Evolutionary conservation across 306 rosid species (phyloP).

Genomic region (Ziziphus jujuba): DNA sequence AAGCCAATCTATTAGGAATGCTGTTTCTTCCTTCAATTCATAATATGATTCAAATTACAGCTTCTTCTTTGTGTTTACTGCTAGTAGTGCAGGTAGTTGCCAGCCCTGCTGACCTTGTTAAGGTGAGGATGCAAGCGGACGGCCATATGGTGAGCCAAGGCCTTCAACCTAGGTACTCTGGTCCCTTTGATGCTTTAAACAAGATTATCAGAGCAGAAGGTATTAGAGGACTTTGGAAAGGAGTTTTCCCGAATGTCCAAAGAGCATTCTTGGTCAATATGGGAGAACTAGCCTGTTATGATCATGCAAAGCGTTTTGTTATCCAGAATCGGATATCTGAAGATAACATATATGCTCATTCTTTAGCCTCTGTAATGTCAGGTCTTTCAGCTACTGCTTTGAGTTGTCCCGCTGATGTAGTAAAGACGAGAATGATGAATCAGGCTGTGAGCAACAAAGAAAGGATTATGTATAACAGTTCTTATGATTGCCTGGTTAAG

Average conservation of each 20-base stretch:
- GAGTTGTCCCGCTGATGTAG: constrained; percentile 95
- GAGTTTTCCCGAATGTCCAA: constrained; percentile 80
- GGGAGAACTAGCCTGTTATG: constrained; percentile 91
- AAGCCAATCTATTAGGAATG: background rate
- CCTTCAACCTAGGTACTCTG: constrained; percentile 66
- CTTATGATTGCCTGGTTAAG: constrained; percentile 77
- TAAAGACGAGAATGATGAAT: constrained; percentile 93
- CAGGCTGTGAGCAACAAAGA: constrained; percentile 52
- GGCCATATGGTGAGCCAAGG: constrained; percentile 60
- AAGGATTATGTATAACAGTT: constrained; percentile 45
- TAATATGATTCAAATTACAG: constrained; percentile 18
- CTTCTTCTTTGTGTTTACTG: constrained; percentile 26
- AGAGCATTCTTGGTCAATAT: constrained; percentile 89
- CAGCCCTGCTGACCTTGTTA: constrained; percentile 94
- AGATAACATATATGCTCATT: constrained; percentile 74
- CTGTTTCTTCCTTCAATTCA: background rate
- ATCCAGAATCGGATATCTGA: constrained; percentile 51
- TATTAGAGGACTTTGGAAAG: constrained; percentile 73
- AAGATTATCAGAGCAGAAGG: constrained; percentile 72
- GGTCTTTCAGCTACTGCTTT: constrained; percentile 75
- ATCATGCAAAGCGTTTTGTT: constrained; percentile 74
- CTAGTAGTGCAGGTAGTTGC: constrained; percentile 69
- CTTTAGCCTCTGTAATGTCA: constrained; percentile 70
- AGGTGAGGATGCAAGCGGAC: constrained; percentile 96
- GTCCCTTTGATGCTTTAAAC: constrained; percentile 68